Evolutionary conservation across 305 asterid genomes (phyloP).

Genomic region (Ruellia speciosa): DNA sequence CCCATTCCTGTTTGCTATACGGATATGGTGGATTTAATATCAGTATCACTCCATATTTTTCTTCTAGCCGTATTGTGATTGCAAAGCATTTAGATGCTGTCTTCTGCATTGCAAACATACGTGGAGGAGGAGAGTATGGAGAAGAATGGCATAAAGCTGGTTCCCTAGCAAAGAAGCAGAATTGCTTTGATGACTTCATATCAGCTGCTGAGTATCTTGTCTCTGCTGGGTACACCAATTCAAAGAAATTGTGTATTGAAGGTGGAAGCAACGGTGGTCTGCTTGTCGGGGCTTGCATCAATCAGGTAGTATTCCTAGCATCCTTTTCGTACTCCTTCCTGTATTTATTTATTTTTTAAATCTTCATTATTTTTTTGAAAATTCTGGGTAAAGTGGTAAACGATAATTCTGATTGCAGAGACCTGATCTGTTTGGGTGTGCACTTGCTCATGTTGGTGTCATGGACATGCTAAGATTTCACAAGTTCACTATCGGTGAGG

Average conservation of each 20-base stretch:
- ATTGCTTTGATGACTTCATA: constrained; percentile 79
- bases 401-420: constrained; percentile 43
- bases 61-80: constrained; percentile 49
- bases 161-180: constrained; percentile 71
- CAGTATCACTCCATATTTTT: constrained; percentile 62
- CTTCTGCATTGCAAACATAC: constrained; percentile 76
- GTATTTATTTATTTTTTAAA: background rate
- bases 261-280: constrained; percentile 99
- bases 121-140: constrained; percentile 98
- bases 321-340: background rate
- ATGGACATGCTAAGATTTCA: constrained; percentile 99
- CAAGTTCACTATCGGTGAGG: constrained; percentile 88
- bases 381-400: too few relatives aligned
- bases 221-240: constrained; percentile 77
- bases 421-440: constrained; percentile 96
- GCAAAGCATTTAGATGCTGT: constrained; percentile 63
- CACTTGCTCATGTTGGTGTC: constrained; percentile 97
- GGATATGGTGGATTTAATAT: constrained; percentile 86
- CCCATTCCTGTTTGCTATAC: constrained; percentile 75
- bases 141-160: constrained; percentile 96
- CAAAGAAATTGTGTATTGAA: constrained; percentile 79
- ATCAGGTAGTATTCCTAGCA: constrained; percentile 52
- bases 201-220: constrained; percentile 80
- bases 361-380: background rate
- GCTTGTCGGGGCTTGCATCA: constrained; percentile 83